Percentiles rank a stretch among this genome's conserved stretches.
Conservation (phyloP, 768 basidiomycete species). For the Boletus tylopilopsis region DNA sequence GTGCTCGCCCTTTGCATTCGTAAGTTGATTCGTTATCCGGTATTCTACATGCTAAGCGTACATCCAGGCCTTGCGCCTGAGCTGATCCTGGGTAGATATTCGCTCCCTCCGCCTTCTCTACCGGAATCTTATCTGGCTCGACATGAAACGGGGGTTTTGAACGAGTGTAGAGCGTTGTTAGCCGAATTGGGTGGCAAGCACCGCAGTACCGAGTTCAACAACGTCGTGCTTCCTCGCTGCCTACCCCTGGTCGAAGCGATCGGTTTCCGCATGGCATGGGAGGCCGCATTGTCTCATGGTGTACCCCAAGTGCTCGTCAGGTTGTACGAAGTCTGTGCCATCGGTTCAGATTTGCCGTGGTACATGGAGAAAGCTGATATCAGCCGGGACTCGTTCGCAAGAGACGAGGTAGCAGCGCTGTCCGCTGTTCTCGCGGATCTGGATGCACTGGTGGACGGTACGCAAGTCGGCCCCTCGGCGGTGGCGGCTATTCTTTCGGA, state of each 20-base stretch:
- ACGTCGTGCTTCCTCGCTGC: not conserved
- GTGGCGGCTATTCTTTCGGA: not conserved
- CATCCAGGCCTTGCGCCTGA: not conserved
- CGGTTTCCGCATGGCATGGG: conserved; percentile 1
- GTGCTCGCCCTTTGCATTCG: not conserved
- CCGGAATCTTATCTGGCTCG: not conserved
- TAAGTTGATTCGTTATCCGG: not conserved
- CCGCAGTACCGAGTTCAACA: not conserved
- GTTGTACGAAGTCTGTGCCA: not conserved
- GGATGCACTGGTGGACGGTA: not conserved
- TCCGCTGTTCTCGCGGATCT: not conserved
- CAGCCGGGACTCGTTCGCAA: not conserved
- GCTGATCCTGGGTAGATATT: not conserved
- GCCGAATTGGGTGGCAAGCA: not conserved
- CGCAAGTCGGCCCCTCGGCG: not conserved
- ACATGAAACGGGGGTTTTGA: not conserved
- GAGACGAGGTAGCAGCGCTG: not conserved
- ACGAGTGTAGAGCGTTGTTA: not conserved
- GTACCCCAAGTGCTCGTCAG: not conserved
- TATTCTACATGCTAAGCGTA: not conserved
- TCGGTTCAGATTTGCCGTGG: not conserved
- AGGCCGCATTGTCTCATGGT: not conserved
- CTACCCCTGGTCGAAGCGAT: not conserved
- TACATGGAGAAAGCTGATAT: not conserved
- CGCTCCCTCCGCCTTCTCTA: not conserved